A percentile compares a stretch with the other conserved stretches of the same genome.
Conservation (phyloP, 148 eudicot species). For the Persicaria tinctoria region DNA sequence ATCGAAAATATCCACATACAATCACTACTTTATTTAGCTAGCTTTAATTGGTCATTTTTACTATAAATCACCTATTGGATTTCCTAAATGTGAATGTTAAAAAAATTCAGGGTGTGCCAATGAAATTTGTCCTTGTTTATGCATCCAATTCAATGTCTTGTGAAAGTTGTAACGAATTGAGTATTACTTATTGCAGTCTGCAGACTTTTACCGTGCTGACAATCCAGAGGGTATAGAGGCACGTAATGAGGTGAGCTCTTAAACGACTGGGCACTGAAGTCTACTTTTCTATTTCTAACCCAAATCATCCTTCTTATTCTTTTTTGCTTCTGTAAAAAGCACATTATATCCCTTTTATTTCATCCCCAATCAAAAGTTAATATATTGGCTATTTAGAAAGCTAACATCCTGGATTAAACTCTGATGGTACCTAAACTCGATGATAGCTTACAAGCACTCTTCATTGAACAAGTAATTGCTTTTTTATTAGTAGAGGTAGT, state of each 20-base stretch:
- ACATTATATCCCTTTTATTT: too few species aligned
- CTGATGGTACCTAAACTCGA: too few species aligned
- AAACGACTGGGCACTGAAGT: too few species aligned
- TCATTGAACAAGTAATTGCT: too few species aligned
- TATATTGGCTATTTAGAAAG: too few species aligned
- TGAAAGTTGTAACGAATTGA: neutral
- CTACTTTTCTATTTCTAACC: too few species aligned
- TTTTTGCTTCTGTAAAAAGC: too few species aligned
- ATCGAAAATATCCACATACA: neutral
- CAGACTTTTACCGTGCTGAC: constrained; percentile 94
- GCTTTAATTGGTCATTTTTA: neutral
- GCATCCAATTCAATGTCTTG: neutral
- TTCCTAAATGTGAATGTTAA: neutral
- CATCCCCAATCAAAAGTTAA: too few species aligned
- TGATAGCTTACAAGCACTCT: too few species aligned
- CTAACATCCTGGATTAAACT: too few species aligned
- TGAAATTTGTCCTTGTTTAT: neutral
- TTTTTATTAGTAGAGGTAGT: too few species aligned
- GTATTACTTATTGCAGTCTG: constrained; percentile 45
- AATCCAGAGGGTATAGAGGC: constrained; percentile 98
- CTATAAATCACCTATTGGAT: neutral
- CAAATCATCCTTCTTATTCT: too few species aligned
- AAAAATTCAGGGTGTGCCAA: neutral
- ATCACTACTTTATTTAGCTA: neutral
- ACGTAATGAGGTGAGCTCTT: constrained; percentile 78